Conservation (phyloP, 371 early-diverging fungal genomes). For the Lichtheimia corymbifera region DNA sequence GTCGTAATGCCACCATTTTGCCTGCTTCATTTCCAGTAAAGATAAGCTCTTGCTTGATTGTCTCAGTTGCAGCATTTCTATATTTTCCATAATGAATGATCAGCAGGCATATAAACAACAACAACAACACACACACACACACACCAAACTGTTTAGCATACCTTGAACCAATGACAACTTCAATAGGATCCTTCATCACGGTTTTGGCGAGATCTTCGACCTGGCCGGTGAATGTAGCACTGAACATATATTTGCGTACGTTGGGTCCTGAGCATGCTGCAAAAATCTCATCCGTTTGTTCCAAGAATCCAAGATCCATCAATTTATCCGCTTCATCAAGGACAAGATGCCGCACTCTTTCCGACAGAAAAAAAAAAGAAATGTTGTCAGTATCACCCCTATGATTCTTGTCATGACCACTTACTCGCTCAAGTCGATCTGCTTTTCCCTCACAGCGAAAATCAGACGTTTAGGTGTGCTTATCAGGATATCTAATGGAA, state of each 20-base stretch:
- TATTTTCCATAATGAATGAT: background rate
- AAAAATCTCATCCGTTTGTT: conserved; percentile 87
- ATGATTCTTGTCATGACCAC: conserved; percentile 1
- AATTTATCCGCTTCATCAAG: conserved; percentile 96
- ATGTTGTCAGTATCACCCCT: background rate
- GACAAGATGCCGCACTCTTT: conserved; percentile 70
- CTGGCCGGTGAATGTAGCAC: conserved; percentile 91
- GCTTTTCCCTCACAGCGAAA: conserved; percentile 79
- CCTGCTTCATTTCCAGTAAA: conserved; percentile 94
- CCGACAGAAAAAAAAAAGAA: background rate
- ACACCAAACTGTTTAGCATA: conserved; percentile 29
- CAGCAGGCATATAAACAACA: background rate
- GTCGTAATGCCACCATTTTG: conserved; percentile 90
- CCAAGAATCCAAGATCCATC: conserved; percentile 89
- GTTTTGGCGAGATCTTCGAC: conserved; percentile 90
- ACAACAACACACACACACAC: no score
- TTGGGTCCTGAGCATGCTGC: conserved; percentile 78
- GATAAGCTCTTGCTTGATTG: conserved; percentile 87
- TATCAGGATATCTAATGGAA: conserved; percentile 75
- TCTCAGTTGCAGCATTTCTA: conserved; percentile 90
- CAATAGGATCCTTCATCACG: conserved; percentile 87
- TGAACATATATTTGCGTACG: conserved; percentile 88
- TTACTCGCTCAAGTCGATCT: conserved; percentile 74
- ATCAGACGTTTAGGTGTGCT: conserved; percentile 92
- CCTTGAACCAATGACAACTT: conserved; percentile 89